phyloP scores from a whole-genome alignment of 2,329 filamentous ascomycete species.

The Leptographium lundbergii region DNA sequence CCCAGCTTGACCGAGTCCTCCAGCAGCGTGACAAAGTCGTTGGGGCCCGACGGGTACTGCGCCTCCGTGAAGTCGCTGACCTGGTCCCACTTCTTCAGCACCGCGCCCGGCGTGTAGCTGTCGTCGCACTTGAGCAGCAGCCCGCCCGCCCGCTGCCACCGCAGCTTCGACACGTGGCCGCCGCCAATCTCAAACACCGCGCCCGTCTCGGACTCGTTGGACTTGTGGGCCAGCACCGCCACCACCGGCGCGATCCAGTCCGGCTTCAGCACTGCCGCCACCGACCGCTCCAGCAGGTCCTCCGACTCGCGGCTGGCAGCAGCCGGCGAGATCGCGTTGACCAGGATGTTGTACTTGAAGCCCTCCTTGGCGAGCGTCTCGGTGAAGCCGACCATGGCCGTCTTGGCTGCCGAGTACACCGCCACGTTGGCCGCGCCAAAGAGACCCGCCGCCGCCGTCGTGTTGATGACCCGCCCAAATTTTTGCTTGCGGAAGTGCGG shows the following conservation, averaged over 20 bases:
- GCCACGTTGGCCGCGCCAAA: constrained; percentile 93
- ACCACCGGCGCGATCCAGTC: constrained; percentile 94
- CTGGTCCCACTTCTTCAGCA: constrained; percentile 81
- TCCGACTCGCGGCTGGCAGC: constrained; percentile 92
- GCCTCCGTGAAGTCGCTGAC: constrained; percentile 72
- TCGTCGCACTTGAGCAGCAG: constrained; percentile 81
- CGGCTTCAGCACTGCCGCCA: constrained; percentile 73
- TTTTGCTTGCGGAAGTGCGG: constrained; percentile 98
- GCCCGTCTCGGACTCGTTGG: constrained; percentile 71
- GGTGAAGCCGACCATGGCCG: constrained; percentile 90
- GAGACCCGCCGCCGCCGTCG: constrained; percentile 85
- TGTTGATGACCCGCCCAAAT: constrained; percentile 94
- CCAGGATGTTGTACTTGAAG: constrained; percentile 91
- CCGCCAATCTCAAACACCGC: constrained; percentile 89
- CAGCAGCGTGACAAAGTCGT: constrained; percentile 77
- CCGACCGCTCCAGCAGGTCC: constrained; percentile 90
- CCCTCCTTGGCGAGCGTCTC: constrained; percentile 98
- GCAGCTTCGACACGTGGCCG: constrained; percentile 81
- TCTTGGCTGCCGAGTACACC: constrained; percentile 95
- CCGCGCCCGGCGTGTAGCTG: constrained; percentile 73
- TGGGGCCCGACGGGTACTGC: constrained; percentile 70
- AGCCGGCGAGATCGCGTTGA: constrained; percentile 90
- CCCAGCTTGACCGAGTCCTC: constrained; percentile 72
- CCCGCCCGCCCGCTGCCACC: constrained; percentile 89
- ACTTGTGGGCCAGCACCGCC: constrained; percentile 74